Conservation (phyloP, 495 filamentous ascomycete genomes). For the Xylaria bambusicola region DNA sequence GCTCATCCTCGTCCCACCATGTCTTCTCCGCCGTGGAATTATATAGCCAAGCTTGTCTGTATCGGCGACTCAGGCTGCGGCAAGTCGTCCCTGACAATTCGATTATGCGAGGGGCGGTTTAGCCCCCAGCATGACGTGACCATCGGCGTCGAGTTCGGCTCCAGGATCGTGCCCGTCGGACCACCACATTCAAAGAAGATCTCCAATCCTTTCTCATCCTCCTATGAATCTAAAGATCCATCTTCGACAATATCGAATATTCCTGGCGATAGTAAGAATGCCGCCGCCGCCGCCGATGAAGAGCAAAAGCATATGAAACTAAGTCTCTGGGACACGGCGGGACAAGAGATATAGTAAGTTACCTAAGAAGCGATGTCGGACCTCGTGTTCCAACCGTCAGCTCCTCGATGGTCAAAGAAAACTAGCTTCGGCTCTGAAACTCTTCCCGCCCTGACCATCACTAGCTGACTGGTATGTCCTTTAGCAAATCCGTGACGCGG, state of each 20-base stretch:
- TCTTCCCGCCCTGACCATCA: neutral
- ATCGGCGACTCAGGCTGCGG: constrained; percentile 94
- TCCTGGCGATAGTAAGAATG: neutral
- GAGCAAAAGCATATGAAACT: constrained; percentile 76
- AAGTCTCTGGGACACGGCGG: constrained; percentile 90
- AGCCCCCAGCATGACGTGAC: constrained; percentile 92
- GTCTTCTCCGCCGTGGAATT: constrained; percentile 81
- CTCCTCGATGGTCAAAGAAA: too few species aligned
- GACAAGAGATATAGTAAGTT: constrained; percentile 72
- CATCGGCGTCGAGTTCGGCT: constrained; percentile 97
- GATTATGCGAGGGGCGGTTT: constrained; percentile 96
- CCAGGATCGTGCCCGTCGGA: constrained; percentile 87
- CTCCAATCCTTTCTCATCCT: constrained; percentile 6
- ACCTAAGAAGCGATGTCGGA: constrained; percentile 14
- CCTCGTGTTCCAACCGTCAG: too few species aligned
- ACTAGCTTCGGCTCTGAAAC: neutral
- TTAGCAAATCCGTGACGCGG: constrained; percentile 79
- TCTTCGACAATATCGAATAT: constrained; percentile 37
- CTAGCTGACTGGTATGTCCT: neutral
- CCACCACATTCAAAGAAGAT: constrained; percentile 60
- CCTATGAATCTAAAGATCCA: constrained; percentile 37
- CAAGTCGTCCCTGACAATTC: constrained; percentile 87
- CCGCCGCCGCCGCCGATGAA: constrained; percentile 16
- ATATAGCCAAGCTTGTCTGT: constrained; percentile 97
- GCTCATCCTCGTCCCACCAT: constrained; percentile 27